These are phyloP conservation scores for Candida pini DNA, from an alignment of 805 yeast species.

Conservation along the genomic window DNA sequence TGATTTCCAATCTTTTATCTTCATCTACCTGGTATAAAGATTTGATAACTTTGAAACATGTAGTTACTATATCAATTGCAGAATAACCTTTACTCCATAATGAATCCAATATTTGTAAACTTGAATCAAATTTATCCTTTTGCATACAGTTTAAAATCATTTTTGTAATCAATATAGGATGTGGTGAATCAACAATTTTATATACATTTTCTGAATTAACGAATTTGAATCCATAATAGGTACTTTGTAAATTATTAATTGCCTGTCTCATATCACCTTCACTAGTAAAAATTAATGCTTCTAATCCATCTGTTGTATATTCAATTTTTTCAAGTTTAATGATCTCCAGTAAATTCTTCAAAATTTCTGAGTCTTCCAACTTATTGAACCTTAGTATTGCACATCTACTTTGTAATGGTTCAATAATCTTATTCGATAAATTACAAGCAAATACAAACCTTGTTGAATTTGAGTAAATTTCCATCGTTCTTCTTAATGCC, in stretches of 20 bases:
- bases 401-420: slow-evolving; percentile 94
- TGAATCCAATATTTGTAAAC: slow-evolving; percentile 55
- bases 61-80: slow-evolving; percentile 87
- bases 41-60: slow-evolving; percentile 84
- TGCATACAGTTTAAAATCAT: slow-evolving; percentile 42
- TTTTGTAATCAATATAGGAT: slow-evolving; percentile 76
- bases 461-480: slow-evolving; percentile 88
- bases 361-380: slow-evolving; percentile 78
- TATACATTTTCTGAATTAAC: slow-evolving; percentile 92
- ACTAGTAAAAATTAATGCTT: slow-evolving; percentile 89
- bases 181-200: slow-evolving; percentile 94
- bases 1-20: slow-evolving; percentile 62
- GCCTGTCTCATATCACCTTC: slow-evolving; percentile 99
- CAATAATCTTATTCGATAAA: slow-evolving; percentile 89
- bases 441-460: slow-evolving; percentile 99
- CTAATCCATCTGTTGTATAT: slow-evolving; percentile 83
- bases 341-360: slow-evolving; percentile 68
- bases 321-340: slow-evolving; percentile 65
- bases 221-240: slow-evolving; percentile 87
- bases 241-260: slow-evolving; percentile 85
- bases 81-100: slow-evolving; percentile 90
- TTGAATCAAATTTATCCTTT: slow-evolving; percentile 50
- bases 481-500: slow-evolving; percentile 93
- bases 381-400: slow-evolving; percentile 85
- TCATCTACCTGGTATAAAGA: slow-evolving; percentile 66